Conservation (phyloP, 2,329 filamentous ascomycete genomes). For the Exserohilum rostratum region DNA sequence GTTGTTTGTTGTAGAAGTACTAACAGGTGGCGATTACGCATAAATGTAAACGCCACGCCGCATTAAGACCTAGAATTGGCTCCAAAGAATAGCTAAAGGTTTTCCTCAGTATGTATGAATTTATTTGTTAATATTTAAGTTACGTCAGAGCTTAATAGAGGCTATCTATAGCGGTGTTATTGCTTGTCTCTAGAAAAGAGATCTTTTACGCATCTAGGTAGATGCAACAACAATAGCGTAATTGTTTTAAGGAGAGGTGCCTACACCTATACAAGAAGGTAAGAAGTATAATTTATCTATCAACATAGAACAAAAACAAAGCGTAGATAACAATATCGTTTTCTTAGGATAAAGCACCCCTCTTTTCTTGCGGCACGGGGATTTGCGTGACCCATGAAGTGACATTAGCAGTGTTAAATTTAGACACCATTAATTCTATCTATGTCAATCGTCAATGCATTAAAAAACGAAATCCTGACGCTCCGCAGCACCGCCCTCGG, state of each 20-base stretch:
- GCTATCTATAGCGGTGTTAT: background rate
- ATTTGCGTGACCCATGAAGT: background rate
- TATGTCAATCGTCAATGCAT: background rate
- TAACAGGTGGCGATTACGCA: too few relatives aligned
- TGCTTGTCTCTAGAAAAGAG: background rate
- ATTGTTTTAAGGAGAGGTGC: background rate
- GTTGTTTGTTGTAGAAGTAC: too few relatives aligned
- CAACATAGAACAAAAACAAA: background rate
- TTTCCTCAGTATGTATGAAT: background rate
- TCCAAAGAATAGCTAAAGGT: background rate
- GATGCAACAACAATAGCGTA: background rate
- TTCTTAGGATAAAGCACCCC: background rate
- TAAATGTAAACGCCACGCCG: too few relatives aligned
- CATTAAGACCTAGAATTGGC: background rate
- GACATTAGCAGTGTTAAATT: too few relatives aligned
- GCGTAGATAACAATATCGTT: background rate
- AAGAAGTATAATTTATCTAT: background rate
- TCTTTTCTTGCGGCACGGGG: background rate
- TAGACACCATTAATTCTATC: too few relatives aligned
- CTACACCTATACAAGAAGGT: background rate
- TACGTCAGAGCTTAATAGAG: background rate
- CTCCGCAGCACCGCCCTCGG: constrained; percentile 6
- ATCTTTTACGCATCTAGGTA: background rate
- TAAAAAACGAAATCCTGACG: background rate
- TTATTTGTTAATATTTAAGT: background rate